These are phyloP conservation scores for Exsudoporus frostii DNA, from an alignment of 768 basidiomycete species.

Conservation along the genomic window DNA sequence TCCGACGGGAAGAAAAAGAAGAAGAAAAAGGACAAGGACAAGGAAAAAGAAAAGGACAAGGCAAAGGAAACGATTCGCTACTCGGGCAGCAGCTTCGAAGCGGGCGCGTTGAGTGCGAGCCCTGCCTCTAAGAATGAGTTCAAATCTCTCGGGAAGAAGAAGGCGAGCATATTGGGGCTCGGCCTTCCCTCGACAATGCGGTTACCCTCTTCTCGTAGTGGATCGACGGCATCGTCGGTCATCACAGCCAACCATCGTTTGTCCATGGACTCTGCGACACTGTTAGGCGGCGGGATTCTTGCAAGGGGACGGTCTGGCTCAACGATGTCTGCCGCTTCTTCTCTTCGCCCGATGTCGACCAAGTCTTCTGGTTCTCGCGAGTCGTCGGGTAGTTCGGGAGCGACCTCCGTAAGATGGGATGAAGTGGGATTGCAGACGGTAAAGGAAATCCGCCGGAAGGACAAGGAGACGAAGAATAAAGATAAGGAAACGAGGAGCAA, in stretches of 20 bases:
- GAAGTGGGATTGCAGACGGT: slow-evolving; percentile 47
- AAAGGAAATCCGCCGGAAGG: slow-evolving; percentile 43
- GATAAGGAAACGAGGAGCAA: slow-evolving; percentile 35
- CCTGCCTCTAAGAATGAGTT: slow-evolving; percentile 25
- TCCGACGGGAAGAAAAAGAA: slow-evolving; percentile 34
- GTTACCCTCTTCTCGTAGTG: slow-evolving; percentile 35
- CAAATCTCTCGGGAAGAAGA: slow-evolving; percentile 50
- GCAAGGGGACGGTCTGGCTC: slow-evolving; percentile 38
- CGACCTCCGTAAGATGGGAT: slow-evolving; percentile 48
- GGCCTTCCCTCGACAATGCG: slow-evolving; percentile 58
- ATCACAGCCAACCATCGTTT: slow-evolving; percentile 25
- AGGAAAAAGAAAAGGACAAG: slow-evolving; percentile 34
- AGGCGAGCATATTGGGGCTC: slow-evolving; percentile 57
- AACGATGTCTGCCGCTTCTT: slow-evolving; percentile 39
- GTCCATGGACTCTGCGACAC: slow-evolving; percentile 32
- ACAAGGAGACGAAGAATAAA: slow-evolving; percentile 36
- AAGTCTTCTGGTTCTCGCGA: slow-evolving; percentile 39
- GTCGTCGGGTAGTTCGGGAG: slow-evolving; percentile 41
- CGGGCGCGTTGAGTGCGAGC: slow-evolving; percentile 49
- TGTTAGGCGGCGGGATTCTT: slow-evolving; percentile 31
- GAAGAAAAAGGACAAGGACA: slow-evolving; percentile 39
- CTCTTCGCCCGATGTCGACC: slow-evolving; percentile 46
- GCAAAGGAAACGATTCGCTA: slow-evolving; percentile 37
- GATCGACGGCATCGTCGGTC: slow-evolving; percentile 36
- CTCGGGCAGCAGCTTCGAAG: slow-evolving; percentile 67